A percentile compares a stretch with the other conserved stretches of the same genome.
Evolutionary conservation across 2,329 filamentous ascomycete genomes (phyloP).

Genomic region (Fusarium lateritium): DNA sequence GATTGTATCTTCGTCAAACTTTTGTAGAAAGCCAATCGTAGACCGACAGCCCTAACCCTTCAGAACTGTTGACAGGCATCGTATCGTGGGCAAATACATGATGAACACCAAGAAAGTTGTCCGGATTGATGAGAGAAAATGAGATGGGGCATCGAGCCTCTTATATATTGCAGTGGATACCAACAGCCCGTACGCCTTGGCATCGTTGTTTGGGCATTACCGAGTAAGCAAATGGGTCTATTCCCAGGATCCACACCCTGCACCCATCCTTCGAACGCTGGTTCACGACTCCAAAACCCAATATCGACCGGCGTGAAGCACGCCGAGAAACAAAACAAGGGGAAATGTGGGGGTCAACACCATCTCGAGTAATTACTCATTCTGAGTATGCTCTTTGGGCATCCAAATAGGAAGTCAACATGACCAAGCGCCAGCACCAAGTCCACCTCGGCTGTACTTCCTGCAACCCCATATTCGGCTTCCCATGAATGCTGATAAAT

Average conservation of each 20-base stretch:
- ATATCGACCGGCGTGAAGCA: constrained; percentile 29
- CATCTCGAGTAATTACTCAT: constrained; percentile 29
- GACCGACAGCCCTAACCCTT: not conserved
- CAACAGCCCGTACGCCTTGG: constrained; percentile 4
- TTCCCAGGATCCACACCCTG: constrained; percentile 25
- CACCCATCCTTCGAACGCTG: constrained; percentile 15
- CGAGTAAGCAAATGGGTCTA: constrained; percentile 21
- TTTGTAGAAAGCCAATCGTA: constrained; percentile 5
- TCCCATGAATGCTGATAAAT: constrained; percentile 29
- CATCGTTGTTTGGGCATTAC: constrained; percentile 13
- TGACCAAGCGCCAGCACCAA: not conserved
- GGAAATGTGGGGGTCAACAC: constrained; percentile 25
- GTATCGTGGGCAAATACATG: not conserved
- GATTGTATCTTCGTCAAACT: not conserved
- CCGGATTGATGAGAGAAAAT: not conserved
- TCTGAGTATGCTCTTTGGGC: constrained; percentile 15
- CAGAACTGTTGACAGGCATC: not conserved
- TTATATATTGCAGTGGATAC: constrained; percentile 34
- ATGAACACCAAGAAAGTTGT: constrained; percentile 9
- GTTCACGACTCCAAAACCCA: constrained; percentile 28
- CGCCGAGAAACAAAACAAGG: constrained; percentile 31
- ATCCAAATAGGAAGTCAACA: constrained; percentile 12
- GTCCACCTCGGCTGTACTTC: not conserved
- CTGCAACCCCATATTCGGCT: not conserved
- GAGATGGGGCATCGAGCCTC: constrained; percentile 20